A percentile compares a stretch with the other conserved stretches of the same genome.
phyloP scores from a whole-genome alignment of 495 filamentous ascomycete genomes.

The Acidomyces sp. region DNA sequence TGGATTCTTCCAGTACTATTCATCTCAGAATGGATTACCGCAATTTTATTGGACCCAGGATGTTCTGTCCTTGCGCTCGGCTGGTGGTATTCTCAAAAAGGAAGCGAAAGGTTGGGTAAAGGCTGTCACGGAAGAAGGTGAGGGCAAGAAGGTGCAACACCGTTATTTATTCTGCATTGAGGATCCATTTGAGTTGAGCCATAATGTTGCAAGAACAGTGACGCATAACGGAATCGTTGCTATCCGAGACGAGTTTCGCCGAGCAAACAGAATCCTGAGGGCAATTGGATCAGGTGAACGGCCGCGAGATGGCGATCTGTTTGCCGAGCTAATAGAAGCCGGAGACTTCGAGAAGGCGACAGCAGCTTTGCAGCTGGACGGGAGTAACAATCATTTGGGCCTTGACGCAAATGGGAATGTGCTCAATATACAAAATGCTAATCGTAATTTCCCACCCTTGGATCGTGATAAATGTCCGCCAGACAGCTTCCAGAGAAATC shows the following conservation, averaged over 20 bases:
- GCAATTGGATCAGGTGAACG: conserved; percentile 19
- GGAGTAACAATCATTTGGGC: background rate
- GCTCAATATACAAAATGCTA: too few relatives aligned
- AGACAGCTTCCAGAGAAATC: too few relatives aligned
- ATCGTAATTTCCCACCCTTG: too few relatives aligned
- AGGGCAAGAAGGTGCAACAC: conserved; percentile 50
- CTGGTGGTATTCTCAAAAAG: conserved; percentile 54
- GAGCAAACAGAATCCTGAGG: conserved; percentile 53
- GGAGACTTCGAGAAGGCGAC: conserved; percentile 1
- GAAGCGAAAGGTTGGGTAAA: conserved; percentile 63
- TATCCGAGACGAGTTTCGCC: conserved; percentile 66
- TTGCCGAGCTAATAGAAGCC: conserved; percentile 25
- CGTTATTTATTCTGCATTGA: conserved; percentile 80
- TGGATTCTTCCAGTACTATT: conserved; percentile 75
- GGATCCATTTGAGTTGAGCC: conserved; percentile 71
- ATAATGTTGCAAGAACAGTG: conserved; percentile 74
- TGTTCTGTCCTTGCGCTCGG: conserved; percentile 57
- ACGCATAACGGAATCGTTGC: conserved; percentile 59
- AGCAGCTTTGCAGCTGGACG: background rate
- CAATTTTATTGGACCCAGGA: conserved; percentile 57
- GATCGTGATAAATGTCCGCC: too few relatives aligned
- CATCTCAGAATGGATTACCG: conserved; percentile 35
- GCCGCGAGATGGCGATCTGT: conserved; percentile 22
- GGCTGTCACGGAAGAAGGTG: conserved; percentile 42
- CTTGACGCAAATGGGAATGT: too few relatives aligned